Conservation (phyloP, 176 grass and related monocot genomes). For the Coix lacrymajobi region DNA sequence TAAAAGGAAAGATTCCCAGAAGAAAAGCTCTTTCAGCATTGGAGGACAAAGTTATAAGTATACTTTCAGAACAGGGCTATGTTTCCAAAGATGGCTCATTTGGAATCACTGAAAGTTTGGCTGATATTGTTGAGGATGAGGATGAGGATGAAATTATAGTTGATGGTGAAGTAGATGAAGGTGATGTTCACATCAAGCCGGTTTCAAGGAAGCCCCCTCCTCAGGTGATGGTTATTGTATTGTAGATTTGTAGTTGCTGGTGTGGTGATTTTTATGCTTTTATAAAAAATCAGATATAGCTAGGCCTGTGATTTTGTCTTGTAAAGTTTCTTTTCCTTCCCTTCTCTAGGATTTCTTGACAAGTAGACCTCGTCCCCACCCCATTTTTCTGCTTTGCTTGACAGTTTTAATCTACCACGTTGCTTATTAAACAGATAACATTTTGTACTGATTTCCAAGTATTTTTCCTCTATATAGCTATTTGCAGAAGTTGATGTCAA, state of each 20-base stretch:
- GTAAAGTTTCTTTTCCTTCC: background rate
- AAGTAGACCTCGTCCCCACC: background rate
- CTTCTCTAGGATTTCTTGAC: background rate
- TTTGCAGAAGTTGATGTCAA: slow-evolving; percentile 99
- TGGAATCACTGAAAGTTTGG: slow-evolving; percentile 45
- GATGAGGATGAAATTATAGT: slow-evolving; percentile 83
- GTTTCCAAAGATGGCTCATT: slow-evolving; percentile 58
- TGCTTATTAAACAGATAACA: background rate
- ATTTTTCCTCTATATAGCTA: slow-evolving; percentile 47
- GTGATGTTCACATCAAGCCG: slow-evolving; percentile 95
- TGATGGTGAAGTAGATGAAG: slow-evolving; percentile 98
- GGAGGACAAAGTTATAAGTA: slow-evolving; percentile 84
- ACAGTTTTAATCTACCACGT: slow-evolving; percentile 8
- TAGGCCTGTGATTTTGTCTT: background rate
- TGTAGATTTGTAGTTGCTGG: slow-evolving; percentile 9
- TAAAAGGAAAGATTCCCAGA: slow-evolving; percentile 88
- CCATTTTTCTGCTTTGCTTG: slow-evolving; percentile 10
- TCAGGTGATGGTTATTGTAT: slow-evolving; percentile 42
- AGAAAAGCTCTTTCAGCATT: slow-evolving; percentile 79
- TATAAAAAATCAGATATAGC: background rate
- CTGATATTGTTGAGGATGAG: slow-evolving; percentile 58
- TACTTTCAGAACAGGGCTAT: slow-evolving; percentile 89
- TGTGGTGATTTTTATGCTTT: background rate
- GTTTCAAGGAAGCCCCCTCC: slow-evolving; percentile 47
- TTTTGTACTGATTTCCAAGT: slow-evolving; percentile 2